These are phyloP conservation scores for Ophiognomonia clavigignenti-juglandacearum DNA, from an alignment of 2,329 filamentous ascomycete species.

Conservation along the genomic window DNA sequence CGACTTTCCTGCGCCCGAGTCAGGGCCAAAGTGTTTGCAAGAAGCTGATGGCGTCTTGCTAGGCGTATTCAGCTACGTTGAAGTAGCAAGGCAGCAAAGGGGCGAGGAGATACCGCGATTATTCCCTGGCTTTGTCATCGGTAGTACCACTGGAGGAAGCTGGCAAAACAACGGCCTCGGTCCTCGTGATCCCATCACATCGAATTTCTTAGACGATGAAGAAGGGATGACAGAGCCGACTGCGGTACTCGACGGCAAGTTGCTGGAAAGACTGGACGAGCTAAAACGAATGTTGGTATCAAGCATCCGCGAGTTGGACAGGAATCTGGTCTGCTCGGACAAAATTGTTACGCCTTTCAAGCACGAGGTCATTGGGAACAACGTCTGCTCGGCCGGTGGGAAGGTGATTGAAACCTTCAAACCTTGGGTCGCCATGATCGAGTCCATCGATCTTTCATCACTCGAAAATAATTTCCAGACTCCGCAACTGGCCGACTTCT, in stretches of 20 bases:
- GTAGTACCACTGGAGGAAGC: constrained; percentile 76
- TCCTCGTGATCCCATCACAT: constrained; percentile 65
- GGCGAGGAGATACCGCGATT: constrained; percentile 92
- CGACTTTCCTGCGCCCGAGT: constrained; percentile 92
- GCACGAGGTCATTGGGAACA: constrained; percentile 77
- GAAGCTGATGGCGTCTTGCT: constrained; percentile 96
- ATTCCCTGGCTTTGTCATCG: constrained; percentile 87
- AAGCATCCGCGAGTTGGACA: constrained; percentile 81
- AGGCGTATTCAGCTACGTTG: constrained; percentile 93
- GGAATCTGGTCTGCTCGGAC: constrained; percentile 70
- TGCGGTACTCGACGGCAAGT: constrained; percentile 66
- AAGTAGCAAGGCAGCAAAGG: constrained; percentile 87
- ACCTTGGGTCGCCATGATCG: constrained; percentile 83
- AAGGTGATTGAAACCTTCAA: constrained; percentile 85
- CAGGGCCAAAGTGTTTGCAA: constrained; percentile 88
- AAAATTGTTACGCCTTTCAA: constrained; percentile 75
- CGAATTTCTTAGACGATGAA: constrained; percentile 82
- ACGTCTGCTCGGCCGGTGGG: constrained; percentile 71
- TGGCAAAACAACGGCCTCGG: constrained; percentile 74
- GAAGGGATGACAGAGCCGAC: constrained; percentile 69
- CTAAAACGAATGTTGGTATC: constrained; percentile 80
- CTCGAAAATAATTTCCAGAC: constrained; percentile 76
- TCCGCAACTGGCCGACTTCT: constrained; percentile 82
- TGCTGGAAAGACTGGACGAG: constrained; percentile 81
- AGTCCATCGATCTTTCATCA: constrained; percentile 83